Base-by-base conservation (phyloP, 768 basidiomycete species). In the Chalciporus piperatus region DNA sequence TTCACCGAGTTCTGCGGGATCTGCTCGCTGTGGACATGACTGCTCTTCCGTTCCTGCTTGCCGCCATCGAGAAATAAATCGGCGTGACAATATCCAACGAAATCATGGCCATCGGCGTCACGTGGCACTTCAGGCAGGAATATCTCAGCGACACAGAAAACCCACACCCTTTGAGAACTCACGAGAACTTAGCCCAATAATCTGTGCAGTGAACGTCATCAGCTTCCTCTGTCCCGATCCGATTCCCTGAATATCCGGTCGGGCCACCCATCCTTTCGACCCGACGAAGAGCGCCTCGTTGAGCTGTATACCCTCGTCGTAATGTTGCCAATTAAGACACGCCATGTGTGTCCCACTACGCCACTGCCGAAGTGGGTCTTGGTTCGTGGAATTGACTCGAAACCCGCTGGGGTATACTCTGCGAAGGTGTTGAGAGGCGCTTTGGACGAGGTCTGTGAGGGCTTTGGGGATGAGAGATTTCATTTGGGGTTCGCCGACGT, bases 201-300 rank as follows among this genome's bases (percentile, higher is more conserved):
- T 62, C 41, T 74, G 68, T 14, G 63, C 70, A 20, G 10, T 56
- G 25, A 75, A 48, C 52, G 45, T 64, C 46, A 65, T 23, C 23
- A 49, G 59, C 35, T 51, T 59, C 23, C 28, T 40, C 16, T 43
- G 57, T 30, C 47, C 46, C 30, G 60, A 23, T n/a, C 14, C 39
- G 13, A n/a, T 69, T 55, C 65, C 48, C 52, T 71, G 47, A 19
- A 50, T 41, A 12, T 57, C 55, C 1, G 83, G 82, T 56, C 80
- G 81, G 30, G 72, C 62, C 1, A 81, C 75, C 80, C 80, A 85
- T 1, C 83, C 83, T 3, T 66, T 59, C 3, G 73, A 78, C 0
- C 79, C 83, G 0, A 73, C 72, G 59, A 84, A 85, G 76, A 85
- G 74, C 0, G 74, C 83, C 61, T 83, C 84, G 56, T 84, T 83